Evolutionary conservation across 192 early-diverging fungal species (phyloP).

Genomic region (Podila clonocystis): DNA sequence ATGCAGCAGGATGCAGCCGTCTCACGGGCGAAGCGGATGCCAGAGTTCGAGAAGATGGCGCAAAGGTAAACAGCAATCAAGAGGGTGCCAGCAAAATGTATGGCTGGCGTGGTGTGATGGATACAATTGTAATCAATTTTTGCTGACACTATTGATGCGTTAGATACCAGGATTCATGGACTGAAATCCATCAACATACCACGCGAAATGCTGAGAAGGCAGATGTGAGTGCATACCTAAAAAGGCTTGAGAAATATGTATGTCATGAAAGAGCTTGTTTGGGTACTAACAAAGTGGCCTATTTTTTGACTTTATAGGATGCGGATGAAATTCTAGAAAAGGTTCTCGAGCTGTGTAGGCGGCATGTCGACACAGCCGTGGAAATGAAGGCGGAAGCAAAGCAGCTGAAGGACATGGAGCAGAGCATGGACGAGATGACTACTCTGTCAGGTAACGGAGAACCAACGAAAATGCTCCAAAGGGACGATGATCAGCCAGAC

Average conservation of each 20-base stretch:
- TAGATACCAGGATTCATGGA: constrained; percentile 53
- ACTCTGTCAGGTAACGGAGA: constrained; percentile 19
- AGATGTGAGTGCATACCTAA: too few species aligned
- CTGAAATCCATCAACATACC: constrained; percentile 42
- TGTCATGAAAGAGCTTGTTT: too few species aligned
- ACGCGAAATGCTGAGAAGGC: constrained; percentile 36
- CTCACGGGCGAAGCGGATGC: constrained; percentile 25
- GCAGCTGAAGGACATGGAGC: constrained; percentile 20
- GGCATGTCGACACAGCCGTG: constrained; percentile 13
- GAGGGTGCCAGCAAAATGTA: too few species aligned
- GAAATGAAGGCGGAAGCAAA: constrained; percentile 22
- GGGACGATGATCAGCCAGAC: too few species aligned
- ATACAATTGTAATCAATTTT: too few species aligned
- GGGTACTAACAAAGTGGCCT: too few species aligned
- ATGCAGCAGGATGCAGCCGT: constrained; percentile 25
- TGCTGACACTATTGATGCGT: too few species aligned
- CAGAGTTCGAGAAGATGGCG: constrained; percentile 32
- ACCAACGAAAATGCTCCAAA: too few species aligned
- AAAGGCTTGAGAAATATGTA: too few species aligned
- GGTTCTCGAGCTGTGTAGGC: constrained; percentile 31
- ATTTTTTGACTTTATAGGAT: constrained; percentile 13
- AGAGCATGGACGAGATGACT: constrained; percentile 26
- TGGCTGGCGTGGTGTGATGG: too few species aligned
- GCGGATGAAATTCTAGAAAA: constrained; percentile 46
- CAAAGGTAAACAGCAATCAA: constrained; percentile 39